Base-by-base conservation (phyloP, 1,139 yeast species). In the Suhomyces choctaworum region DNA sequence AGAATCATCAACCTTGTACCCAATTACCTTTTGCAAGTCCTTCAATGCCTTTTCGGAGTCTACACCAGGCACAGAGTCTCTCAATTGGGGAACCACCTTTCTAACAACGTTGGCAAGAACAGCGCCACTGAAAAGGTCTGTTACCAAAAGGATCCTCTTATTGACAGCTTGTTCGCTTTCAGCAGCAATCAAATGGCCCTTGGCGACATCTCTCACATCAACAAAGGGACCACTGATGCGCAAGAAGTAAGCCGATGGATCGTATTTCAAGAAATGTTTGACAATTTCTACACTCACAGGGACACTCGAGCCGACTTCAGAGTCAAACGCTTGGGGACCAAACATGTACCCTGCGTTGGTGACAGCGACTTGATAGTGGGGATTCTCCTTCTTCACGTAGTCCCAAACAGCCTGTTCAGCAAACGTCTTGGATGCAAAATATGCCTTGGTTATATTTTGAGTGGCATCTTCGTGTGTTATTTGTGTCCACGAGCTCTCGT, bases 341-440 rank as follows among this genome's bases (percentile, higher is more conserved):
- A 55, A 50, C 4, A 51, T 51, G 21, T 37, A 55, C 37, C 42
- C 40, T 5, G 61, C 60, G 39, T 51, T 50, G 16, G 52, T 36
- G 5, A 43, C 37, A 29, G 42, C 38, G 4, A 49, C 26, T 8
- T 37, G 34, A 32, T 46, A 51, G 27, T 34, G 35, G 9, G 75
- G 71, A 4, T 60, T 58, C 22, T 62, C 50, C 7, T 46, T 42
- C 32, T 62, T 50, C 20, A 71, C 56, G 42, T 73, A 78, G 3
- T 74, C 69, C 80, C 84, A 75, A 1, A 78, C 82, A 2, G 76
- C 73, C 40, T 55, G 52, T 50, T 77, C 82, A 13, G 80, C 78
- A 39, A 66, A 63, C 58, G 64, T 71, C 53, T 78, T 78, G 5
- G 82, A 74, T 1, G 71, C 78, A 42, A 58, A 42, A 55, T 77